phyloP scores from a whole-genome alignment of 2,329 filamentous ascomycete genomes.

The Xylariaceae sp. region DNA sequence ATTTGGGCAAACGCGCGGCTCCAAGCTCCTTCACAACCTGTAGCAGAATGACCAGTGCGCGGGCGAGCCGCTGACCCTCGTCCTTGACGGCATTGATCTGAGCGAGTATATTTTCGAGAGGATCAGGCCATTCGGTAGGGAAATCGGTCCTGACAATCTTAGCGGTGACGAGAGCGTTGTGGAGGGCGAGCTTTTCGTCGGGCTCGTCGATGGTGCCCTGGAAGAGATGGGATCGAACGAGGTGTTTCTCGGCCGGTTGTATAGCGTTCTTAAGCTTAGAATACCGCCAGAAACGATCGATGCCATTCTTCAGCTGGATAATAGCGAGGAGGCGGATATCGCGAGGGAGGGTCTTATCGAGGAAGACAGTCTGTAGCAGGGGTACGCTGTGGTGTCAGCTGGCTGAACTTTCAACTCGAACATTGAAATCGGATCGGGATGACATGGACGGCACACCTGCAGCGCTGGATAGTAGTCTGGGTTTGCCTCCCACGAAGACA shows the following conservation, averaged over 20 bases:
- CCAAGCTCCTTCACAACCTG: constrained; percentile 89
- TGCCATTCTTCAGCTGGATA: constrained; percentile 94
- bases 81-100: constrained; percentile 59
- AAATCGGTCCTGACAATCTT: constrained; percentile 91
- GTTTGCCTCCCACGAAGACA: constrained; percentile 68
- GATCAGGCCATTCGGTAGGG: constrained; percentile 76
- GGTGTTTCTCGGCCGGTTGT: constrained; percentile 70
- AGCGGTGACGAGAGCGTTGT: constrained; percentile 83
- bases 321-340: constrained; percentile 86
- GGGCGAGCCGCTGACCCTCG: constrained; percentile 63
- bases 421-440: neutral
- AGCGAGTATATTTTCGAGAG: constrained; percentile 58
- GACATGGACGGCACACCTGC: constrained; percentile 49
- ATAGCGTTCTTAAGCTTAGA: constrained; percentile 62
- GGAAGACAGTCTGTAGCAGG: constrained; percentile 64
- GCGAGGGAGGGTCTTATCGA: constrained; percentile 72
- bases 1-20: constrained; percentile 72
- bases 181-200: constrained; percentile 72
- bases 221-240: constrained; percentile 73
- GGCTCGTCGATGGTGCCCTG: constrained; percentile 75
- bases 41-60: constrained; percentile 73
- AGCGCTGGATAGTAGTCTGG: constrained; percentile 65
- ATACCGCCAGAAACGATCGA: constrained; percentile 89
- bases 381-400: too few species aligned
- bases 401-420: too few species aligned